Evolutionary conservation across 2,329 filamentous ascomycete genomes (phyloP), one percentile per base, ranked within the genome.

Genomic region (Fusarium tricinctum): DNA sequence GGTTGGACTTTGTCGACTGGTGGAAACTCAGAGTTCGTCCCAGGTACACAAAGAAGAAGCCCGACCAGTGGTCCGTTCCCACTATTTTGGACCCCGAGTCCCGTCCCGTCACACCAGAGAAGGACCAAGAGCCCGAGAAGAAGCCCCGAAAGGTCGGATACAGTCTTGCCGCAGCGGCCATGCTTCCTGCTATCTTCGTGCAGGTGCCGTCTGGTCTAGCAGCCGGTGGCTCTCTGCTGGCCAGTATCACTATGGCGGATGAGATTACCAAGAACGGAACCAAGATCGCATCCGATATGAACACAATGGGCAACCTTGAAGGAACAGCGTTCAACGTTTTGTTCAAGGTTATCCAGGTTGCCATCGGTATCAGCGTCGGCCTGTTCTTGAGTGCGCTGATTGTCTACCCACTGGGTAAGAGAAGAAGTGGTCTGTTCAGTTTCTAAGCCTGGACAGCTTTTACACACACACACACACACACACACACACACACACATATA

Each of bases 151-250:
- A 82, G 8, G 80, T 88, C 8, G 89, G 91, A 14, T 93, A 94
- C 76, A 92, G 91, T 2, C 86, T 97, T 4, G 94, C 94, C 0
- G 93, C 93, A 0, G 92, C 93, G 0, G 91, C 92, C 2, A 92
- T 97, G 84, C 81, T 97, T 12, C 94, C 94, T 0, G 94, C 91
- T 7, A 97, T 97, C 67, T 97, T 97, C 66, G 86, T 90, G 3
- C 88, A 89, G 67, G 88, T 90, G 26, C 88, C 88, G 0, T 87
- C 85, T 20, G 86, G 88, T 28, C 79, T 90, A n/a, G 88, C 88
- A 5, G 86, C 86, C 0, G 83, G 83, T 28, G 88, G 88, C 1
- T 88, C 86, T 15, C 78, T 90, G 19, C 77, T 90, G 7, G 84
- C 85, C 9, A 88, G 88, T 17, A 79, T 91, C 55, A 82, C 81